Base-by-base conservation (phyloP, 2,329 filamentous ascomycete genomes). In the Biscogniauxia marginata region DNA sequence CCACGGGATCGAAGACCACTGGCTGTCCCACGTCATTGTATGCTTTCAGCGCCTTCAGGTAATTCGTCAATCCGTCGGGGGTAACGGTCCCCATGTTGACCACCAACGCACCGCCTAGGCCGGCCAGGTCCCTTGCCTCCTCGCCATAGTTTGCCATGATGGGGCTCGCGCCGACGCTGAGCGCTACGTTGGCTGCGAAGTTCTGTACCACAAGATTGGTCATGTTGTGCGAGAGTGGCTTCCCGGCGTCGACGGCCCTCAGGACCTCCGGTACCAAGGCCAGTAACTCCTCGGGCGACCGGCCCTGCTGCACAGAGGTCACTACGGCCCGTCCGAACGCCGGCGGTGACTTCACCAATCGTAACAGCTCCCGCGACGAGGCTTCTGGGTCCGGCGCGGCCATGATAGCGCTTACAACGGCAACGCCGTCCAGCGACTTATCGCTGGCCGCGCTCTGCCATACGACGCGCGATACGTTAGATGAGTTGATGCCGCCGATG, bases 151-250 rank as follows among this genome's bases (percentile, higher is more conserved):
- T 93, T 7, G 92, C 87, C 93, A 98, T 98, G 73, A 97, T 97
- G 43, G 93, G 93, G 19, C 89, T 95, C 11, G 90, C 89, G 34
- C 93, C 93, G 52, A 96, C 81, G 30, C 88, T 85, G 16, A 97
- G 81, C 43, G 91, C 91, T 3, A 97, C 88, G 68, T 96, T 97
- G 52, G 95, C 93, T 16, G 93, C 90, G 67, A 98, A 90, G 75
- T 97, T 96, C 68, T 96, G 92, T 20, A 97, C 93, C 0, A 98
- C 93, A 52, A 93, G 81, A 71, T 98, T 98, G 52, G 95, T 98
- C 91, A 98, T 98, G 75, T 96, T 97, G 75, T 98, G 93, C 50
- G 89, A 89, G 20, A 98, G 80, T 0, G 93, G 92, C 55, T 83
- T 87, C 46, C 75, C 79, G 2, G 77, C 71, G 4, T 83, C 83